These are phyloP conservation scores for Zygotorulaspora mrakii DNA, from an alignment of 1,139 yeast species.

Conservation along the genomic window DNA sequence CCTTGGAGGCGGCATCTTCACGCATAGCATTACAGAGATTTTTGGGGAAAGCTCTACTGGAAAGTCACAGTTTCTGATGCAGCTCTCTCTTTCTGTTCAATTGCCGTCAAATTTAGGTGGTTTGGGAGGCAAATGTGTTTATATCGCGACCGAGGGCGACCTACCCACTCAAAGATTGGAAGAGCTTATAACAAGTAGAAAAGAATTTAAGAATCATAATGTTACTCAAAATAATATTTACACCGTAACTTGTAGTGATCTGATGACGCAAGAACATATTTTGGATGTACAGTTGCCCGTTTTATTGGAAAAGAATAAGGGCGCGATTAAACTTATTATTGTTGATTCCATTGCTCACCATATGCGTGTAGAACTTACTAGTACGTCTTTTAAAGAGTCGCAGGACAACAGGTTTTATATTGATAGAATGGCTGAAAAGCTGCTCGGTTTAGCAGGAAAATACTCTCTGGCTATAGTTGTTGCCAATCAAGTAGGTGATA, in stretches of 20 bases:
- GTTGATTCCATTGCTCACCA: conserved; percentile 89
- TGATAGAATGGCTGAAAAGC: conserved; percentile 44
- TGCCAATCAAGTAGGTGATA: conserved; percentile 79
- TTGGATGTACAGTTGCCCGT: conserved; percentile 67
- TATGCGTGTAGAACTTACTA: conserved; percentile 59
- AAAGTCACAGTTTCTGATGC: conserved; percentile 72
- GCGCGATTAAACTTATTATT: conserved; percentile 51
- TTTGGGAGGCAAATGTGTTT: conserved; percentile 48
- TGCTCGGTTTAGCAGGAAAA: conserved; percentile 49
- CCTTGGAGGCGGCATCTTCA: conserved; percentile 66
- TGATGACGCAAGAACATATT: conserved; percentile 73
- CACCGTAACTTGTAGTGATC: conserved; percentile 61
- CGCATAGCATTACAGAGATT: conserved; percentile 69
- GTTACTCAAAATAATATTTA: conserved; percentile 50
- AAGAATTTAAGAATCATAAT: conserved; percentile 30
- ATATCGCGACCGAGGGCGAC: conserved; percentile 72
- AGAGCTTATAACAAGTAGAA: conserved; percentile 36
- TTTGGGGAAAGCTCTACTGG: conserved; percentile 86
- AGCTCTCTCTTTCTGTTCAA: conserved; percentile 58
- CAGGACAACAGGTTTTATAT: conserved; percentile 46
- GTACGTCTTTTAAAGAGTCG: conserved; percentile 37
- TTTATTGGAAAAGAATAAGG: conserved; percentile 42
- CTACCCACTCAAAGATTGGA: conserved; percentile 60
- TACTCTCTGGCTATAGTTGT: conserved; percentile 60
- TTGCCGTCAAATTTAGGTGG: conserved; percentile 47